These are phyloP conservation scores for Cystobasidium onofrii DNA, from an alignment of 768 basidiomycete species.

Conservation along the genomic window DNA sequence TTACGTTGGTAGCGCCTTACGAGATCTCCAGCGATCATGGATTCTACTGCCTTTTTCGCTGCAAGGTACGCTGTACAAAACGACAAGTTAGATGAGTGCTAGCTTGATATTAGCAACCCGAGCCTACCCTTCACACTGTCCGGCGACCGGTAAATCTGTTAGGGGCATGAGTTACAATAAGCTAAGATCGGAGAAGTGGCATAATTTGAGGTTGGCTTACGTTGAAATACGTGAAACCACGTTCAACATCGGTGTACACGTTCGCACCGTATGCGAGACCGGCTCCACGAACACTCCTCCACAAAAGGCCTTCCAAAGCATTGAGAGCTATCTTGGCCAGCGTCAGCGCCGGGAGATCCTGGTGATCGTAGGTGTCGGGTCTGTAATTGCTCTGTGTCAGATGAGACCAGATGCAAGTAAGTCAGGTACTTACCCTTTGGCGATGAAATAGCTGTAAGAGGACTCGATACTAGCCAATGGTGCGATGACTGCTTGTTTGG, in stretches of 20 bases:
- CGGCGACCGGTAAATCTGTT: conserved; percentile 43
- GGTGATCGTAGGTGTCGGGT: conserved; percentile 50
- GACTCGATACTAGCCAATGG: conserved; percentile 91
- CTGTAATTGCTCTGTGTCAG: too few species aligned
- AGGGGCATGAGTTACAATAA: background rate
- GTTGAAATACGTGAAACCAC: conserved; percentile 36
- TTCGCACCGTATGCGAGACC: conserved; percentile 63
- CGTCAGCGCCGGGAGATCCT: conserved; percentile 72
- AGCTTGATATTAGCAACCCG: background rate
- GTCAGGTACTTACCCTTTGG: conserved; percentile 72
- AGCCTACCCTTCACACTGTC: conserved; percentile 56
- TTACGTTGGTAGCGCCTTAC: conserved; percentile 46
- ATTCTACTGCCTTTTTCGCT: conserved; percentile 65
- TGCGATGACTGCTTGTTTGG: conserved; percentile 74
- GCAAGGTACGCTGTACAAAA: conserved; percentile 66
- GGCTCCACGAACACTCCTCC: conserved; percentile 73
- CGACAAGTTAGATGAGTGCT: too few species aligned
- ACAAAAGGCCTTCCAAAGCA: conserved; percentile 86
- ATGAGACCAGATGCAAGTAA: too few species aligned
- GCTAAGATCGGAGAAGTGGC: background rate
- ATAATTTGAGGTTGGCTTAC: background rate
- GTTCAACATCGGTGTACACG: conserved; percentile 39
- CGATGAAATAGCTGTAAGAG: conserved; percentile 68
- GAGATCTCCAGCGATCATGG: conserved; percentile 64
- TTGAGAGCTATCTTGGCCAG: conserved; percentile 82